phyloP scores from a whole-genome alignment of 2,329 filamentous ascomycete species.

The Teratosphaeria epicoccoides region DNA sequence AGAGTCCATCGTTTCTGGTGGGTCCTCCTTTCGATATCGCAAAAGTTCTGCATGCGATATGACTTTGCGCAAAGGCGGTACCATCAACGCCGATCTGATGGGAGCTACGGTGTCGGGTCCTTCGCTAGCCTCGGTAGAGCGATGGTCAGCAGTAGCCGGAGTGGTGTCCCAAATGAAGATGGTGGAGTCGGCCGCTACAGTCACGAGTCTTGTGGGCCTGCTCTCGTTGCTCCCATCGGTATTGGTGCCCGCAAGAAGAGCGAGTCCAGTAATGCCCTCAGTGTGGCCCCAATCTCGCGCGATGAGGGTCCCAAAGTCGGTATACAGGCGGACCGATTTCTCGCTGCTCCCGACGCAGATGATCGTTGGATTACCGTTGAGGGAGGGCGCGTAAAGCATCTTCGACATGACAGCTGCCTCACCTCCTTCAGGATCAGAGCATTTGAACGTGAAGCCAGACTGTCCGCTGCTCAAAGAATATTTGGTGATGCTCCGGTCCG shows the following conservation, averaged over 20 bases:
- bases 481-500: constrained; percentile 53
- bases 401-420: constrained; percentile 79
- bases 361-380: constrained; percentile 55
- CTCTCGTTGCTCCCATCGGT: not conserved
- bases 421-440: constrained; percentile 64
- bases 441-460: constrained; percentile 64
- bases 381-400: constrained; percentile 51
- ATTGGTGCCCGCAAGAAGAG: constrained; percentile 42
- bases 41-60: constrained; percentile 79
- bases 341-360: constrained; percentile 88
- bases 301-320: constrained; percentile 66
- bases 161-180: constrained; percentile 39
- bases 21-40: constrained; percentile 52
- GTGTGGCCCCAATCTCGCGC: constrained; percentile 92
- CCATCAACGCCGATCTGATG: constrained; percentile 36
- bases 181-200: constrained; percentile 41
- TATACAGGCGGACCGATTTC: constrained; percentile 88
- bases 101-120: not conserved
- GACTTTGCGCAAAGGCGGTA: constrained; percentile 71
- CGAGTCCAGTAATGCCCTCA: constrained; percentile 79
- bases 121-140: constrained; percentile 1
- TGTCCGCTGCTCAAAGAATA: constrained; percentile 49
- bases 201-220: constrained; percentile 26
- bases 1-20: constrained; percentile 25
- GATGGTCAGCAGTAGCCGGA: constrained; percentile 2